These are phyloP conservation scores for Phialophora tarda DNA, from an alignment of 2,329 filamentous ascomycete species.

Conservation along the genomic window DNA sequence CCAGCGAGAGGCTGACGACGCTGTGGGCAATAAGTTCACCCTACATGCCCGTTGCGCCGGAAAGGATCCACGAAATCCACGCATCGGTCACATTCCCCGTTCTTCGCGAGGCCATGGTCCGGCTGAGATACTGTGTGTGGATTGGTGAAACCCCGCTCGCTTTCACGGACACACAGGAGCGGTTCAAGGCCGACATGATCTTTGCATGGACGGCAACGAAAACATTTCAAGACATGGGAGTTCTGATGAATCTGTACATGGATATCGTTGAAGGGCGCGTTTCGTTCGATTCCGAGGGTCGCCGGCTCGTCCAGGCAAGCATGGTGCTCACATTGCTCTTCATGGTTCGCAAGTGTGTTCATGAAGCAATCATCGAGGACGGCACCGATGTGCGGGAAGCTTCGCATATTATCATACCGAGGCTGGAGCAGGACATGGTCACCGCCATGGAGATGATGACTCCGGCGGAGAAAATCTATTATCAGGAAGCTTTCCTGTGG, in stretches of 20 bases:
- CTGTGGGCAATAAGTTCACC: constrained; percentile 6
- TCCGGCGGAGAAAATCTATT: constrained; percentile 7
- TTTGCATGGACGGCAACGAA: constrained; percentile 25
- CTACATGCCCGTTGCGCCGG: background rate
- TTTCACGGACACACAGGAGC: constrained; percentile 13
- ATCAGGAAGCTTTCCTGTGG: constrained; percentile 23
- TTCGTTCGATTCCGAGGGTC: background rate
- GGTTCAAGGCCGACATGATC: constrained; percentile 10
- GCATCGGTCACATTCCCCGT: background rate
- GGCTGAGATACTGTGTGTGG: constrained; percentile 19
- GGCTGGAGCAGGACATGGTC: constrained; percentile 8
- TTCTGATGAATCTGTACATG: constrained; percentile 17
- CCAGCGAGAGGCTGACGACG: background rate
- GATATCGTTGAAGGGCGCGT: constrained; percentile 20
- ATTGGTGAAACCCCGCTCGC: constrained; percentile 10
- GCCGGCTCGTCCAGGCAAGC: constrained; percentile 17
- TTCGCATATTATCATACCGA: constrained; percentile 19
- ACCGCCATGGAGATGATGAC: constrained; percentile 17
- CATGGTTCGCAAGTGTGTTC: constrained; percentile 17
- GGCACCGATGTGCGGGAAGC: constrained; percentile 21
- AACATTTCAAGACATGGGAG: constrained; percentile 20
- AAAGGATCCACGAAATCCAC: constrained; percentile 6
- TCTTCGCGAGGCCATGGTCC: constrained; percentile 1
- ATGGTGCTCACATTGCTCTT: constrained; percentile 19
- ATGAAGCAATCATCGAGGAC: constrained; percentile 14